Evolutionary conservation across 2,329 filamentous ascomycete species (phyloP).

Genomic region (Fusarium sp.): DNA sequence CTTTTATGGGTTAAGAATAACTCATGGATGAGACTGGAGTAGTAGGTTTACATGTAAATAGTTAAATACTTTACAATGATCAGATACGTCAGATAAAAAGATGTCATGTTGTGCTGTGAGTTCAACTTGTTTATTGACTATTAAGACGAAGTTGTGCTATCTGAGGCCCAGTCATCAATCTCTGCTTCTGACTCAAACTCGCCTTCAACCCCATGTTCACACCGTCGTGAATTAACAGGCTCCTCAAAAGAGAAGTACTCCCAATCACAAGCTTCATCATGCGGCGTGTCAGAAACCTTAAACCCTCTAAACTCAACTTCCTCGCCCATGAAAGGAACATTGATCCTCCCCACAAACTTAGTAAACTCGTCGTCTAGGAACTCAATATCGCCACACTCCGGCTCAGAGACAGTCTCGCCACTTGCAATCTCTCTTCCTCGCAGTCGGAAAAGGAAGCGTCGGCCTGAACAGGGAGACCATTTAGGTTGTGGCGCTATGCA

Average conservation of each 20-base stretch:
- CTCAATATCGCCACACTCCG: not conserved
- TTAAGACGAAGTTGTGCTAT: not conserved
- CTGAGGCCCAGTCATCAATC: not conserved
- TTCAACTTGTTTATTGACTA: not conserved
- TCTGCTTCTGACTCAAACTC: not conserved
- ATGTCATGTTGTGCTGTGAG: rapidly evolving
- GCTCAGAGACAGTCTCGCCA: not conserved
- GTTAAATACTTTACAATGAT: not conserved
- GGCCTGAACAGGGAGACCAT: not conserved
- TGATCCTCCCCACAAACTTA: not conserved
- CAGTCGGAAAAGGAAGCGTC: not conserved
- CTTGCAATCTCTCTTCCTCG: not conserved
- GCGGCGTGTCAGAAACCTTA: not conserved
- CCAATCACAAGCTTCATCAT: not conserved
- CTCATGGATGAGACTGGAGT: rapidly evolving
- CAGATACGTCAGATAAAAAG: not conserved
- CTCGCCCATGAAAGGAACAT: not conserved
- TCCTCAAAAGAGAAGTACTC: not conserved
- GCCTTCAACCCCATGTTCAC: not conserved
- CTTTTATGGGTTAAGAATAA: not conserved
- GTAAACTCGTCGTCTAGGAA: not conserved
- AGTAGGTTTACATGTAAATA: not conserved
- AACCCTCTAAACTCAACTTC: not conserved
- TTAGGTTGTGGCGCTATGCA: not conserved
- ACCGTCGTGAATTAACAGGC: not conserved